These are phyloP conservation scores for Solanum commersonii DNA, from an alignment of 257 asterid genomes.

Conservation along the genomic window DNA sequence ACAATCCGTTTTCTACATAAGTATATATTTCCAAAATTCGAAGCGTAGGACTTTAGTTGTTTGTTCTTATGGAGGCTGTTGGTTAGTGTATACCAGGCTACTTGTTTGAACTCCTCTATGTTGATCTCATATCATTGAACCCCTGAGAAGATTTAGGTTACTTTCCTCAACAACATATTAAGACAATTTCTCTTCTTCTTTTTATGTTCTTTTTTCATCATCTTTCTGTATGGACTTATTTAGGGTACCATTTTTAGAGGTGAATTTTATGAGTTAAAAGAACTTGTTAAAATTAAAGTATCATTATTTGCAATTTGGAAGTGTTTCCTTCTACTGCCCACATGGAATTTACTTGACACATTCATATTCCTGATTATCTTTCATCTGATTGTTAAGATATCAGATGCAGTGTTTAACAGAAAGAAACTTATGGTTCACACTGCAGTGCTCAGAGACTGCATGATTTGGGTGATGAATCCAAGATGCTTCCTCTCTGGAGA, in stretches of 20 bases:
- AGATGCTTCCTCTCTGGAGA: constrained; percentile 95
- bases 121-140: neutral
- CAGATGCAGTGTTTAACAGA: neutral
- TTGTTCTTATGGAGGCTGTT: neutral
- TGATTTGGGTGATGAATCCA: constrained; percentile 91
- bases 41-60: neutral
- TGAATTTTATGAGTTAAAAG: neutral
- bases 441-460: constrained; percentile 71
- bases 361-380: neutral
- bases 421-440: constrained; percentile 2
- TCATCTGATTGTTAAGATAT: neutral
- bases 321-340: neutral
- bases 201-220: neutral
- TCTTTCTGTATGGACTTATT: neutral
- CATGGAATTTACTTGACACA: neutral
- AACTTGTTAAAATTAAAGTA: neutral
- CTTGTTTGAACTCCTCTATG: neutral
- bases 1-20: neutral
- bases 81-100: neutral
- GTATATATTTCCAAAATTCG: neutral
- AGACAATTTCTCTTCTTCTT: neutral
- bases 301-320: neutral
- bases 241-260: neutral
- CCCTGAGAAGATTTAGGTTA: neutral
- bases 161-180: neutral